Evolutionary conservation across 1,139 yeast genomes (phyloP), one percentile per base, ranked within the genome.

Genomic region (Saccharomyces hybrid): DNA sequence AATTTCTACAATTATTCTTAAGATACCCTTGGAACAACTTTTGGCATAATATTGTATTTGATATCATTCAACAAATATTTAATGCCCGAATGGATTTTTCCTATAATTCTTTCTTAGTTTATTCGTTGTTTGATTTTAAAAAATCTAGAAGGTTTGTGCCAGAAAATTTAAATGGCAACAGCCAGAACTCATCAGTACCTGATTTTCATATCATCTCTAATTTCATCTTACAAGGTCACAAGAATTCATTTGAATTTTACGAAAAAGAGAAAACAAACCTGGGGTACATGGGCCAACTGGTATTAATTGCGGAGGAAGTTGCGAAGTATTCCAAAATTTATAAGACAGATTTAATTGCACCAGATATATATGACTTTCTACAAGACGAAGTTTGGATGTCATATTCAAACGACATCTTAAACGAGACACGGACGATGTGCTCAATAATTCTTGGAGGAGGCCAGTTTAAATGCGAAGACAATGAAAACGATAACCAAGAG

Each of bases 21-120:
- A 79, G 80, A 64, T 93, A 90, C 71, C 99, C 99, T 3, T 93
- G 99, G 99, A 93, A 93, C 72, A 93, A 93, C 70, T 93, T 93
- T 68, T 78, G 95, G 73, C 99, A 93, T 73, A 93, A 93, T 66
- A 99, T 95, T 55, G 97, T 93, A 7, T 93, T 93, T 74, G 99
- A 93, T 72, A 88, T 93, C 62, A 95, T 93, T 46, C 99, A 95
- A 72, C 99, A 93, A 71, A 86, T 93, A 12, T 79, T 93, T 67
- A 91, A 90, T 71, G 99, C 98, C 0, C 88, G 96, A 19, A 88
- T 93, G 91, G 96, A 90, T 60, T 86, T 88, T 64, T 88, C 89
- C 1, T 93, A 86, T 75, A 93, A 93, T 73, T 86, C 88, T 64
- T 91, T 85, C 66, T 73, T 93, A 56, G 96, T 70, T 0, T 69